Evolutionary conservation across 202 grass and related monocot species (phyloP).

Genomic region (Carex sylvatica): DNA sequence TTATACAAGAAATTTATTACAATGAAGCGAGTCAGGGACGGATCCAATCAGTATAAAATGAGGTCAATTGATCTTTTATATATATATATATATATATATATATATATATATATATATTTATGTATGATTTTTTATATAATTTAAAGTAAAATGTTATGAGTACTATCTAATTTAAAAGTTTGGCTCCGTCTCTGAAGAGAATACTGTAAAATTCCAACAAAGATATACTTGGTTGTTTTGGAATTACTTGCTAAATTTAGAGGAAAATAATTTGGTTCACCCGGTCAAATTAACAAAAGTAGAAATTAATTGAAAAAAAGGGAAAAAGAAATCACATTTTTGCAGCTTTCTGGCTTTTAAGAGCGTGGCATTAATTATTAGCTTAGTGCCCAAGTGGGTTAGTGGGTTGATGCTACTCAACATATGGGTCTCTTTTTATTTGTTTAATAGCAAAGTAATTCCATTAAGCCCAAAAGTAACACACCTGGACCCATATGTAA

Average conservation of each 20-base stretch:
- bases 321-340: neutral
- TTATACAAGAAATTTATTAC: neutral
- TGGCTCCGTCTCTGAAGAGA: too few species aligned
- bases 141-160: too few species aligned
- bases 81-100: too few species aligned
- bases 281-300: neutral
- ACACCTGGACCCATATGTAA: constrained; percentile 26
- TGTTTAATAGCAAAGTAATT: constrained; percentile 21
- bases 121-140: too few species aligned
- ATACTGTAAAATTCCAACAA: neutral
- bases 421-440: constrained; percentile 25
- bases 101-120: too few species aligned
- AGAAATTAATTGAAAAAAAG: neutral
- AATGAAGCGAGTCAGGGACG: too few species aligned
- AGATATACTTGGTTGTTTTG: neutral
- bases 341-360: constrained; percentile 14
- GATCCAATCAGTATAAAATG: too few species aligned
- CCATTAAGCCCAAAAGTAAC: constrained; percentile 28
- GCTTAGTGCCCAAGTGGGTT: constrained; percentile 45
- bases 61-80: too few species aligned
- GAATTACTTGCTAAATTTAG: neutral
- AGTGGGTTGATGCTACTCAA: constrained; percentile 29
- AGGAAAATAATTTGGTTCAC: constrained; percentile 12
- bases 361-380: constrained; percentile 17
- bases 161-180: too few species aligned